Evolutionary conservation across 2,329 filamentous ascomycete species (phyloP).

Genomic region (Fusarium dimerum): DNA sequence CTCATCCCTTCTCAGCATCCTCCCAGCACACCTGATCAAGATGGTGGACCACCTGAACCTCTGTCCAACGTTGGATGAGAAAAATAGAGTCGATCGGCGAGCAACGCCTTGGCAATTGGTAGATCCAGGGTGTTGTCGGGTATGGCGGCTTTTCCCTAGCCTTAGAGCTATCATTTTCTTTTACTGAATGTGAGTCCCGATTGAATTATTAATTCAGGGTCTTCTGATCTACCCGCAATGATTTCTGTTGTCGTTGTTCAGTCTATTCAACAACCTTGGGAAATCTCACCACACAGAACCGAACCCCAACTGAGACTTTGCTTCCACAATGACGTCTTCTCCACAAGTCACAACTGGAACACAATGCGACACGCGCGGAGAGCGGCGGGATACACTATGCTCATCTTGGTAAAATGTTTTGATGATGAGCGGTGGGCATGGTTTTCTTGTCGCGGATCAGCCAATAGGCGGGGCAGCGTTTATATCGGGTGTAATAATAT

Average conservation of each 20-base stretch:
- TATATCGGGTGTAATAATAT: no score
- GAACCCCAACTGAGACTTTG: constrained; percentile 15
- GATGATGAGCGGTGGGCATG: constrained; percentile 29
- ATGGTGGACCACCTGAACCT: no score
- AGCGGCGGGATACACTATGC: constrained; percentile 22
- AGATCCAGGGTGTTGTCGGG: background rate
- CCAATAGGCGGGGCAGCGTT: background rate
- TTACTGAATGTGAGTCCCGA: background rate
- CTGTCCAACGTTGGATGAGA: background rate
- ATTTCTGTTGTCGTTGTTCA: background rate
- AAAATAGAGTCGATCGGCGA: background rate
- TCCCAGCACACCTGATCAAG: no score
- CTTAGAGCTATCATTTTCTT: background rate
- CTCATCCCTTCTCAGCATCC: no score
- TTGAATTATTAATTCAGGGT: background rate
- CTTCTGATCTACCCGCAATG: background rate
- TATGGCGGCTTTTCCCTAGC: background rate
- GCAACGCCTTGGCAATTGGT: background rate
- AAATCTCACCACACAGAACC: constrained; percentile 9
- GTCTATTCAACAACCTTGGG: constrained; percentile 10
- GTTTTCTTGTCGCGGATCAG: constrained; percentile 16
- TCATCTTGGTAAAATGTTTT: constrained; percentile 12
- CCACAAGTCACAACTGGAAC: constrained; percentile 5
- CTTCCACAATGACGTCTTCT: constrained; percentile 27
- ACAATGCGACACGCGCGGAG: constrained; percentile 21